Conservation (phyloP, 345 rosid species). For the Eucalyptus erythrocorys region DNA sequence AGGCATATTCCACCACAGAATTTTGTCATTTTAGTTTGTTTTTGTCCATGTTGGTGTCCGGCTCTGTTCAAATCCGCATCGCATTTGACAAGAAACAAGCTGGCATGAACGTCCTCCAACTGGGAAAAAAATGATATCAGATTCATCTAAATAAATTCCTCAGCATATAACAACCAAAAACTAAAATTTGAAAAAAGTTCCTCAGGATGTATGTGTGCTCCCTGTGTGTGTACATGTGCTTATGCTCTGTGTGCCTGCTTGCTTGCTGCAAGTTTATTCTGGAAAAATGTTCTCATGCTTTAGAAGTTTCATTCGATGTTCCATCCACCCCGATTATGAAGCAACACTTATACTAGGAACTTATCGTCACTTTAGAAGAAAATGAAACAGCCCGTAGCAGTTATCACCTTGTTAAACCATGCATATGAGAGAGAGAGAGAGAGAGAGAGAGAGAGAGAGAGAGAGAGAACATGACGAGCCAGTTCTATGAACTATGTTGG, state of each 20-base stretch:
- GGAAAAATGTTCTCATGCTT: neutral
- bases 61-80: slow-evolving; percentile 21
- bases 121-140: neutral
- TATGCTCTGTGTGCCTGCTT: neutral
- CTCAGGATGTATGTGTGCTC: neutral
- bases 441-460: neutral
- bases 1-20: slow-evolving; percentile 34
- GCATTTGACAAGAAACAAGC: slow-evolving; percentile 36
- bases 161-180: neutral
- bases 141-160: neutral
- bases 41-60: slow-evolving; percentile 23
- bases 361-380: neutral
- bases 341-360: neutral
- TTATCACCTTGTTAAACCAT: neutral
- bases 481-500: neutral
- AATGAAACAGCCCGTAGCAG: neutral
- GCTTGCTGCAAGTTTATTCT: neutral
- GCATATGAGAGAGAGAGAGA: neutral
- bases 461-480: neutral
- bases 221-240: neutral
- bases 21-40: slow-evolving; percentile 28
- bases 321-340: neutral
- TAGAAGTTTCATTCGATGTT: neutral
- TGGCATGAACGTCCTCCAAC: slow-evolving; percentile 41
- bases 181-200: neutral